Evolutionary conservation across 495 filamentous ascomycete species (phyloP).

Genomic region (Entonaema liquescens): DNA sequence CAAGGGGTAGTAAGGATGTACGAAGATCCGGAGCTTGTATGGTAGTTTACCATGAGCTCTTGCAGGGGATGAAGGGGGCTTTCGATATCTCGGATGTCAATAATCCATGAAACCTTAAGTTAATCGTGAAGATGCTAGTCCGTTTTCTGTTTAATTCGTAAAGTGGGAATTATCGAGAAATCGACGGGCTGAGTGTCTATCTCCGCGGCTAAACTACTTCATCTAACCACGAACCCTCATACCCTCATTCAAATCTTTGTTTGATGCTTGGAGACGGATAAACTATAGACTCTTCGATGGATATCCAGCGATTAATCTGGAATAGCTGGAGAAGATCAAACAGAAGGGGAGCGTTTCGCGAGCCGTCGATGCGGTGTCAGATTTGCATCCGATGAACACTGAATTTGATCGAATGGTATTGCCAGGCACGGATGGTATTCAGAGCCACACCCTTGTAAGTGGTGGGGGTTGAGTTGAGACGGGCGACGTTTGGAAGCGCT

Average conservation of each 20-base stretch:
- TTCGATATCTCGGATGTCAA: slow-evolving; percentile 46
- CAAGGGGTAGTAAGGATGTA: slow-evolving; percentile 43
- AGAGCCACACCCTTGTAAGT: slow-evolving; percentile 18
- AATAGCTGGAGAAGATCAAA: slow-evolving; percentile 43
- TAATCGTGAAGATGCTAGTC: slow-evolving; percentile 43
- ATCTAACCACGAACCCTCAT: slow-evolving; percentile 19
- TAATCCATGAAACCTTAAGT: slow-evolving; percentile 50
- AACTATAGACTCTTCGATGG: slow-evolving; percentile 11
- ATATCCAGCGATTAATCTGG: slow-evolving; percentile 11
- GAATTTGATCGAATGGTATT: slow-evolving; percentile 47
- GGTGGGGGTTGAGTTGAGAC: slow-evolving; percentile 54
- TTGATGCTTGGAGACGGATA: background rate
- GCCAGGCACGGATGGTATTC: slow-evolving; percentile 5
- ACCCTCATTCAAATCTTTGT: background rate
- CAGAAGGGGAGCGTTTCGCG: slow-evolving; percentile 50
- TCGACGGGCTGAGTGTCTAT: slow-evolving; percentile 17
- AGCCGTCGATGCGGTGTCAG: slow-evolving; percentile 52
- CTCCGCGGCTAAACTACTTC: slow-evolving; percentile 11
- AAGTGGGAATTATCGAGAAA: slow-evolving; percentile 25
- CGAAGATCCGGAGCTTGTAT: slow-evolving; percentile 40
- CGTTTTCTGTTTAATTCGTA: slow-evolving; percentile 22
- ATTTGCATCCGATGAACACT: slow-evolving; percentile 34
- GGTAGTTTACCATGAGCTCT: slow-evolving; percentile 21
- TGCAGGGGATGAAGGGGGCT: slow-evolving; percentile 30
- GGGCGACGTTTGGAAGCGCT: slow-evolving; percentile 54